Evolutionary conservation across 1,284 basidiomycete species (phyloP).

Genomic region (Ustanciosporium gigantosporum): DNA sequence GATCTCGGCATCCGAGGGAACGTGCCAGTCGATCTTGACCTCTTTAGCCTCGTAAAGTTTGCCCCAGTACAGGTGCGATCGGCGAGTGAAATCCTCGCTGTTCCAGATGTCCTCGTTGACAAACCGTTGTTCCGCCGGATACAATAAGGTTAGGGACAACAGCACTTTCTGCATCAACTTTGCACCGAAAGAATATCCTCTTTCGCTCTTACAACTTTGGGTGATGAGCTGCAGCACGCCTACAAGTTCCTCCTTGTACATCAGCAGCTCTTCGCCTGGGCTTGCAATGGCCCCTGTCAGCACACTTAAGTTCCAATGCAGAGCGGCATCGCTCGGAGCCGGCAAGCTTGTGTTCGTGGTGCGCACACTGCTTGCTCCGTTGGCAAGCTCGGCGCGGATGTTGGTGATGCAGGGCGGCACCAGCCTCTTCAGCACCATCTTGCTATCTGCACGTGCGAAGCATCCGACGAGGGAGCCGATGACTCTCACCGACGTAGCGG

Average conservation of each 20-base stretch:
- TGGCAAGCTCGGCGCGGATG: conserved; percentile 81
- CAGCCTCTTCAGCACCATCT: conserved; percentile 78
- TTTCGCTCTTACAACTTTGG: conserved; percentile 82
- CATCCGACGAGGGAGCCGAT: conserved; percentile 87
- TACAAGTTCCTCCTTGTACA: conserved; percentile 72
- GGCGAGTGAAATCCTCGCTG: conserved; percentile 74
- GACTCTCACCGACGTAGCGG: conserved; percentile 81
- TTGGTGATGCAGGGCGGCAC: conserved; percentile 78
- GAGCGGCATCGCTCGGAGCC: conserved; percentile 82
- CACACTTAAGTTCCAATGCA: conserved; percentile 78
- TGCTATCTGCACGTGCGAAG: conserved; percentile 77
- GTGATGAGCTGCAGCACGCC: conserved; percentile 73
- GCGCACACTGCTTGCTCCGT: conserved; percentile 87
- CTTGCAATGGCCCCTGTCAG: conserved; percentile 48
- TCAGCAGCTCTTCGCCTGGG: conserved; percentile 65
- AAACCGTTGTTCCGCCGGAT: conserved; percentile 79
- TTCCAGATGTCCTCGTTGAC: conserved; percentile 83
- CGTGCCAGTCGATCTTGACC: conserved; percentile 86
- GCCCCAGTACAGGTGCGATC: conserved; percentile 82
- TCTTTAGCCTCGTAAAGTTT: conserved; percentile 77
- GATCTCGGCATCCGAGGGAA: conserved; percentile 75
- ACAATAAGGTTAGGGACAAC: conserved; percentile 75
- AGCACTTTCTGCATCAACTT: conserved; percentile 78
- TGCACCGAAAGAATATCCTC: conserved; percentile 82
- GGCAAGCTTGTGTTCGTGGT: conserved; percentile 85